These are phyloP conservation scores for Halenospora varia DNA, from an alignment of 495 filamentous ascomycete species.

Conservation along the genomic window DNA sequence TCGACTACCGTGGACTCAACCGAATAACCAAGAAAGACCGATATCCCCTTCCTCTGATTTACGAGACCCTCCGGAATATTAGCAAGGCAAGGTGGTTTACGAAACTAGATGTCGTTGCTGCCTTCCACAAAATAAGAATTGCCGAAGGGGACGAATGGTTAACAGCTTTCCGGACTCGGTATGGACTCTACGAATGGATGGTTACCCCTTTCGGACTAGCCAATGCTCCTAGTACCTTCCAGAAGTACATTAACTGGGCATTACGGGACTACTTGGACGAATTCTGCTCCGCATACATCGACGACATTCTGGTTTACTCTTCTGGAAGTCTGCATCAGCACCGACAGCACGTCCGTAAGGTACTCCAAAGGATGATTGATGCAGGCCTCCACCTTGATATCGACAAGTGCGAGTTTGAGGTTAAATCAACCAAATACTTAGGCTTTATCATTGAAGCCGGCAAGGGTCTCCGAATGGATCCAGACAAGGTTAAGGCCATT, in stretches of 20 bases:
- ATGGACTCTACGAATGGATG: slow-evolving; percentile 26
- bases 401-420: slow-evolving; percentile 31
- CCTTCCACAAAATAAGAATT: slow-evolving; percentile 33
- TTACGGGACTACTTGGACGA: slow-evolving; percentile 23
- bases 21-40: slow-evolving; percentile 18
- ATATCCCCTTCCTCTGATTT: slow-evolving; percentile 24
- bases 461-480: slow-evolving; percentile 27
- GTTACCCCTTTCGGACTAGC: slow-evolving; percentile 27
- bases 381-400: slow-evolving; percentile 26
- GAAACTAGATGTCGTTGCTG: slow-evolving; percentile 28
- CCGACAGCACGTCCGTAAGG: slow-evolving; percentile 16
- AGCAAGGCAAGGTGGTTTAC: slow-evolving; percentile 20
- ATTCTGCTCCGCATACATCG: slow-evolving; percentile 27
- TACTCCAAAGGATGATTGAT: slow-evolving; percentile 21
- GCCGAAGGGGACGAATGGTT: slow-evolving; percentile 28
- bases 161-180: slow-evolving; percentile 32
- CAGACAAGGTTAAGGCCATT: slow-evolving; percentile 27
- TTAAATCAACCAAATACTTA: slow-evolving; percentile 22
- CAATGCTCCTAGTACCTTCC: slow-evolving; percentile 26
- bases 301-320: slow-evolving; percentile 23
- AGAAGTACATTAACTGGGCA: slow-evolving; percentile 29
- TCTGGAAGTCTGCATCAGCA: slow-evolving; percentile 19
- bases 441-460: slow-evolving; percentile 23
- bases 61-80: slow-evolving; percentile 18
- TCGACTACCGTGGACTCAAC: slow-evolving; percentile 27